These are phyloP conservation scores for Ballota nigra DNA, from an alignment of 257 asterid genomes.

Conservation along the genomic window DNA sequence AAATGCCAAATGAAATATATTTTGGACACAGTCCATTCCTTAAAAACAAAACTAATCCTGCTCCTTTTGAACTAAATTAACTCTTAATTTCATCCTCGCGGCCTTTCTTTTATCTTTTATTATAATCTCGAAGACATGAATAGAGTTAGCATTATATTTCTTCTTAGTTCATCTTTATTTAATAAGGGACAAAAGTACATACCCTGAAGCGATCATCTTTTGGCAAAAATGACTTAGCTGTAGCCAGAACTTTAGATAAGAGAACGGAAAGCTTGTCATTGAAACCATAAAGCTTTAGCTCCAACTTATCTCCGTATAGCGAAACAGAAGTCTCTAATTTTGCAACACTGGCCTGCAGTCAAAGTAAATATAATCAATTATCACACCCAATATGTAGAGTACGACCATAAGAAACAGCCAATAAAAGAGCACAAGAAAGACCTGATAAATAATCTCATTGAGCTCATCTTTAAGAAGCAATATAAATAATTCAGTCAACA, in stretches of 20 bases:
- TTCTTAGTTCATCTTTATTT: slow-evolving; percentile 1
- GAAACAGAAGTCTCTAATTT: slow-evolving; percentile 90
- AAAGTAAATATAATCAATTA: slow-evolving; percentile 11
- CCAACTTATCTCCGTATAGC: slow-evolving; percentile 84
- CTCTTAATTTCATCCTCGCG: neutral
- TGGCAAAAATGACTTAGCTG: slow-evolving; percentile 68
- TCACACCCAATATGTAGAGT: neutral
- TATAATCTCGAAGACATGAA: slow-evolving; percentile 13
- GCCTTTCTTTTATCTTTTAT: neutral
- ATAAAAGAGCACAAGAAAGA: slow-evolving; percentile 29
- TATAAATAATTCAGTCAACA: slow-evolving; percentile 79
- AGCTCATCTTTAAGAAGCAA: slow-evolving; percentile 91
- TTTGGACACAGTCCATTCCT: slow-evolving; percentile 15
- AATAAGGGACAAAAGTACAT: slow-evolving; percentile 21
- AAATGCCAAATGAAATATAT: slow-evolving; percentile 7
- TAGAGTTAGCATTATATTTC: neutral
- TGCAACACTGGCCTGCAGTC: slow-evolving; percentile 89
- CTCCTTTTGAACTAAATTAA: slow-evolving; percentile 14
- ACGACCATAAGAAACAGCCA: slow-evolving; percentile 9
- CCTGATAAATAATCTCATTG: slow-evolving; percentile 97
- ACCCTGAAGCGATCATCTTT: slow-evolving; percentile 93
- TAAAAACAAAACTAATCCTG: neutral
- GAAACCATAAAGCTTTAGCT: slow-evolving; percentile 93
- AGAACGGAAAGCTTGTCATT: slow-evolving; percentile 92
- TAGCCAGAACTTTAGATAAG: slow-evolving; percentile 66